These are phyloP conservation scores for Passiflora organensis DNA, from an alignment of 345 rosid genomes.

Conservation along the genomic window DNA sequence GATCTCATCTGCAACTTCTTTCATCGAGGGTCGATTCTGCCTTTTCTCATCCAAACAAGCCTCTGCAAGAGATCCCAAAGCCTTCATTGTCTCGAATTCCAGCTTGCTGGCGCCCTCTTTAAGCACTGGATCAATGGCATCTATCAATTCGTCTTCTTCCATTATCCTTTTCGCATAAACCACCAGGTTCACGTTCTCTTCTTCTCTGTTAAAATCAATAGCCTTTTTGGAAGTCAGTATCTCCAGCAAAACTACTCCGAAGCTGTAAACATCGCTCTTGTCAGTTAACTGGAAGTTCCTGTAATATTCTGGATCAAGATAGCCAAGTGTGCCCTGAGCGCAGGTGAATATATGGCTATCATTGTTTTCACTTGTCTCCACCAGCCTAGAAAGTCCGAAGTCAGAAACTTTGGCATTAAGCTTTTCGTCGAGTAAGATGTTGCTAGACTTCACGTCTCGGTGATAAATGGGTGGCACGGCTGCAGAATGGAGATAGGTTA, in stretches of 20 bases:
- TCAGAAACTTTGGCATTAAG: conserved; percentile 52
- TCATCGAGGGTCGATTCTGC: conserved; percentile 51
- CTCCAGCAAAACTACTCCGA: conserved; percentile 58
- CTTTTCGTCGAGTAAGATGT: conserved; percentile 47
- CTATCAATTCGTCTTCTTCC: conserved; percentile 38
- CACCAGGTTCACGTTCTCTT: conserved; percentile 52
- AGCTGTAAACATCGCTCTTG: conserved; percentile 62
- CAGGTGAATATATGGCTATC: conserved; percentile 49
- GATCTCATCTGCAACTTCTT: conserved; percentile 39
- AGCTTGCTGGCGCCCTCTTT: conserved; percentile 22
- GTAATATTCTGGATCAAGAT: conserved; percentile 60
- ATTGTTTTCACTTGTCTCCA: conserved; percentile 30
- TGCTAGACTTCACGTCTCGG: conserved; percentile 51
- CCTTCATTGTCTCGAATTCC: conserved; percentile 42
- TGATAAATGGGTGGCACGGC: conserved; percentile 57
- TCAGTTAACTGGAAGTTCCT: conserved; percentile 52
- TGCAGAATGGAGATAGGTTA: conserved; percentile 52
- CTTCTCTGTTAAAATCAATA: conserved; percentile 45
- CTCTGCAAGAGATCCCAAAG: conserved; percentile 39
- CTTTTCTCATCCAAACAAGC: conserved; percentile 45
- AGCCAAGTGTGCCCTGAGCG: conserved; percentile 61
- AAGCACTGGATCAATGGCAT: conserved; percentile 36
- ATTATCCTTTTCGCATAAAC: conserved; percentile 36
- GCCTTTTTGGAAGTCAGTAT: conserved; percentile 45
- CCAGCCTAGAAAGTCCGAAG: conserved; percentile 53